Evolutionary conservation across 148 eudicot species (phyloP), one percentile per base, ranked within the genome.

Genomic region (Pharnaceum exiguum): DNA sequence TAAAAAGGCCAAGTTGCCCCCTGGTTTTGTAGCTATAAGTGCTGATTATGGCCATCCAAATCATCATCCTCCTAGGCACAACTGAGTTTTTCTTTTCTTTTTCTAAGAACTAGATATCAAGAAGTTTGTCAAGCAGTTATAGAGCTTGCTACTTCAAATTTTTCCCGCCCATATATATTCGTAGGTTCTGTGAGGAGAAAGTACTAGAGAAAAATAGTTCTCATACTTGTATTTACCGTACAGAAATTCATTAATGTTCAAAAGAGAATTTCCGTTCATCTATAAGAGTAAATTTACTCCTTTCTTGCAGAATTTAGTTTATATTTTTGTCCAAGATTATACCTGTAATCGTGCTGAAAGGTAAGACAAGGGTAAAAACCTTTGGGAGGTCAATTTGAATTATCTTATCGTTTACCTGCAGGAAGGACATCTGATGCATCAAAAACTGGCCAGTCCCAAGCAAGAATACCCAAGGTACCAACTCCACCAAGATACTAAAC

Each of bases 1-100:
- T 12, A 55, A 56, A 30, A 35, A 44, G 66, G 31, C 31, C 9
- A 71, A 37, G 36, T 33, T 52, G 40, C 52, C 50, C 25, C 57
- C 24, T 61, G 48, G 50, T 60, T 66, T 66, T 72, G 71, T 66
- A 48, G 71, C 76, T 48, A 16, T 72, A 44, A 72, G 53, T 48
- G 76, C 76, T 55, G 76, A 72, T 49, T 72, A 72, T 55, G 61
- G 67, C 47, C 53, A 30, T 42, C 76, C 76, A 18, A 67, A 48
- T 12, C 33, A 67, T 27, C 76, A 72, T 55, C 71, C 76, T 47
- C 76, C 76, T 54, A 60, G 59, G 31, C 76, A 66, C 54, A 72
- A 72, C 55, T 66, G 68, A 66, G 25, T 46, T 10, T 18, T 23
- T 46, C 21, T 19, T 29, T 27, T 7, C 38, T 35, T 12, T 35